phyloP scores from a whole-genome alignment of 2,329 filamentous ascomycete genomes.

The Sclerotinia spermophila region DNA sequence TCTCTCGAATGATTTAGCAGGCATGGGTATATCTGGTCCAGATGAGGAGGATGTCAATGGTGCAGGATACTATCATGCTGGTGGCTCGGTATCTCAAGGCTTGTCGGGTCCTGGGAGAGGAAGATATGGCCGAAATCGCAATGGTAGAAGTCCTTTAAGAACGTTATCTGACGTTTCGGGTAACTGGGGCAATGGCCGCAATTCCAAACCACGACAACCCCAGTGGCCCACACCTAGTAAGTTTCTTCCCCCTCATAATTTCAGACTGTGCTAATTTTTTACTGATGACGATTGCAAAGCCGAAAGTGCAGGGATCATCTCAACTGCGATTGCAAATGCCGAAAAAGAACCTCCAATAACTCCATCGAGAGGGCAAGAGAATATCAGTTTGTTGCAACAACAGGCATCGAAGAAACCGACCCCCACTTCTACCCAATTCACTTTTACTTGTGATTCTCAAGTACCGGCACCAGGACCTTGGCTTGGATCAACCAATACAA shows the following conservation, averaged over 20 bases:
- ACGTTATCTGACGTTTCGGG: conserved; percentile 52
- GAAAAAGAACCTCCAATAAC: conserved; percentile 59
- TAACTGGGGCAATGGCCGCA: conserved; percentile 37
- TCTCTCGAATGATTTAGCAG: conserved; percentile 61
- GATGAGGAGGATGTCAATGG: conserved; percentile 43
- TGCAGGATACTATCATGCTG: conserved; percentile 53
- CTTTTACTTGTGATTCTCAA: conserved; percentile 91
- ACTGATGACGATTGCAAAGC: conserved; percentile 41
- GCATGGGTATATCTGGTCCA: conserved; percentile 54
- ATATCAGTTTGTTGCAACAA: conserved; percentile 72
- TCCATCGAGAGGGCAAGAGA: conserved; percentile 65
- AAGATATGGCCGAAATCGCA: conserved; percentile 67
- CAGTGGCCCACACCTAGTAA: conserved; percentile 36
- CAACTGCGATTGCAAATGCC: conserved; percentile 87
- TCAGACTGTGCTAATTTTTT: conserved; percentile 16
- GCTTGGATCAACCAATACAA: conserved; percentile 49
- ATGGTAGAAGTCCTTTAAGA: conserved; percentile 59
- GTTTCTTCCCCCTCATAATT: conserved; percentile 21
- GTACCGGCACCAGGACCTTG: conserved; percentile 75
- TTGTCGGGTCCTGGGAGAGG: conserved; percentile 84
- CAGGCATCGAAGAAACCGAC: conserved; percentile 58
- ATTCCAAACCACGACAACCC: conserved; percentile 35
- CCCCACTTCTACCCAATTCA: conserved; percentile 83
- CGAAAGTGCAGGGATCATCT: conserved; percentile 75
- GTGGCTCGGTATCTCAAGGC: conserved; percentile 55